Base-by-base conservation (phyloP, 768 basidiomycete species). In the Trichaptum fuscoviolaceum region DNA sequence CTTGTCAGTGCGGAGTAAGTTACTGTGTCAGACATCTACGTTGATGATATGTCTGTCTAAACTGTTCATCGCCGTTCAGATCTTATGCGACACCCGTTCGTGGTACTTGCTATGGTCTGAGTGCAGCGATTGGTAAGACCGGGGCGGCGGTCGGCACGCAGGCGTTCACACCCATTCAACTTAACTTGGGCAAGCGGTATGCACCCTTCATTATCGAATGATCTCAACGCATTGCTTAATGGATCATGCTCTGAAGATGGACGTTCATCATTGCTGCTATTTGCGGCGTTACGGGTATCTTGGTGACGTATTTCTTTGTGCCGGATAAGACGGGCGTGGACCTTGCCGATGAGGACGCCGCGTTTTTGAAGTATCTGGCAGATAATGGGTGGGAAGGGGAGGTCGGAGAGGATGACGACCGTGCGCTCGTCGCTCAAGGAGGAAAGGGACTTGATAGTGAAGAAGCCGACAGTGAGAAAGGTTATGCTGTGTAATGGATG, bases 71-170 rank as follows among this genome's bases (percentile, higher is more conserved):
- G 62, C 69, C 67, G 63, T 59, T 58, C 64, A 87, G 86, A 71
- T 87, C 86, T 9, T 88, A 81, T 70, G 83, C 87, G 27, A 90
- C 90, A 0, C 80, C 87, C 2, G 83, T 91, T 63, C 79, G 89
- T 59, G 90, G 89, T 2, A 87, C 89, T 10, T 87, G 85, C 73
- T 91, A 90, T 67, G 89, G 89, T 1, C 71, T 90, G 52, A 85
- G 85, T 27, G 88, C 88, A 8, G 87, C 87, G 0, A 76, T 90
- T 7, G 88, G 88, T 9, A 90, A 90, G 71, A 79, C 87, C 1
- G 90, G 90, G 5, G 91, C 90, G 23, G 89, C 87, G n/a, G 67
- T 89, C 63, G 88, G 89, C 9, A 88, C 86, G 0, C 87, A 90
- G 70, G 86, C 83, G 0, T 89, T 89, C 73, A 88, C 87, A 2